Evolutionary conservation across 2,329 filamentous ascomycete genomes (phyloP).

Genomic region (Colletotrichum eremochloae): DNA sequence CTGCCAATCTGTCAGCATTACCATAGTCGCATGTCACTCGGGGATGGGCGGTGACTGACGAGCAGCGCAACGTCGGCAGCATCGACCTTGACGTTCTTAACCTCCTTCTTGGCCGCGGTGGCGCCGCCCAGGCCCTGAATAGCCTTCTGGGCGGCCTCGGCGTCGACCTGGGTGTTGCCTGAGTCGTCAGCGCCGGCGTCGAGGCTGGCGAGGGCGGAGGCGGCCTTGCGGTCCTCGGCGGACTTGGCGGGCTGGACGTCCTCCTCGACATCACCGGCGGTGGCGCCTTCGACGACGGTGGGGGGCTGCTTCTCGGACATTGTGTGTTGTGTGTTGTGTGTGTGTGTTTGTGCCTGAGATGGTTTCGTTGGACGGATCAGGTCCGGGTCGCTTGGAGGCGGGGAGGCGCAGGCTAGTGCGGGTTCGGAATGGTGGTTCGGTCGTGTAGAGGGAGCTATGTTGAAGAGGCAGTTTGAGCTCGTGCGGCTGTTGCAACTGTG

Average conservation of each 20-base stretch:
- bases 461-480: constrained; percentile 6
- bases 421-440: not conserved
- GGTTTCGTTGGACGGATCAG: not conserved
- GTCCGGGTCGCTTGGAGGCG: not conserved
- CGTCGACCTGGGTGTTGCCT: constrained; percentile 66
- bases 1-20: constrained; percentile 52
- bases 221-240: constrained; percentile 83
- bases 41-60: constrained; percentile 58
- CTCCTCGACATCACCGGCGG: constrained; percentile 70
- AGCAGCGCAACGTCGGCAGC: constrained; percentile 77
- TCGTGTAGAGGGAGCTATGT: constrained; percentile 5
- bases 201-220: constrained; percentile 78
- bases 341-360: not conserved
- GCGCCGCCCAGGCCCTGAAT: constrained; percentile 72
- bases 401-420: not conserved
- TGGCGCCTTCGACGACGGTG: constrained; percentile 70
- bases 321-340: constrained; percentile 31
- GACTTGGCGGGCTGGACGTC: constrained; percentile 69
- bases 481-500: not conserved
- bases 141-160: constrained; percentile 78
- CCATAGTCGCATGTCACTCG: not conserved
- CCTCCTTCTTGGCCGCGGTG: constrained; percentile 55
- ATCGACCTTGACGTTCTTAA: constrained; percentile 80
- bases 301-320: constrained; percentile 75
- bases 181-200: constrained; percentile 67